Percentiles rank a stretch among this genome's conserved stretches.
These are phyloP conservation scores for Botryotinia convoluta DNA, from an alignment of 2,329 filamentous ascomycete species.

Conservation along the genomic window DNA sequence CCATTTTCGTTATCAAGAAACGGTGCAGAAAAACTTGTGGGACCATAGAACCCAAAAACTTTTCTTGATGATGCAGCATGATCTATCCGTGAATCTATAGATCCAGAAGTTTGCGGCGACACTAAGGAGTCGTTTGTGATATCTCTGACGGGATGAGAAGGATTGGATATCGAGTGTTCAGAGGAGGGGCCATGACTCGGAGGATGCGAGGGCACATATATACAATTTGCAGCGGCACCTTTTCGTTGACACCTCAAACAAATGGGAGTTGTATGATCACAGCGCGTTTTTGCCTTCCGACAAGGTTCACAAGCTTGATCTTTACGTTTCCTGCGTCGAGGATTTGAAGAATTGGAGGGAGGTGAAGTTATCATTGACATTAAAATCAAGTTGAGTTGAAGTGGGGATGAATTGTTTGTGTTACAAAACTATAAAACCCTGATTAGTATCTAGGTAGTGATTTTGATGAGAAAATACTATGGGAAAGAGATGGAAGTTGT, in stretches of 20 bases:
- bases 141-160: background rate
- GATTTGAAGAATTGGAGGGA: background rate
- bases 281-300: background rate
- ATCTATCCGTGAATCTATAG: background rate
- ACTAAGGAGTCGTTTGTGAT: background rate
- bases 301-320: slow-evolving; percentile 12
- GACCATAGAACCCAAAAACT: background rate
- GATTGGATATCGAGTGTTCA: background rate
- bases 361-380: background rate
- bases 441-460: background rate
- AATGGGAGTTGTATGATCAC: slow-evolving; percentile 5
- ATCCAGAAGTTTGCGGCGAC: background rate
- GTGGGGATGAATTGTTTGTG: background rate
- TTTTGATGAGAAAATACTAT: background rate
- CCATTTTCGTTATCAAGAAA: slow-evolving; percentile 1
- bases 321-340: slow-evolving; percentile 12
- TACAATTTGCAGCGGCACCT: background rate
- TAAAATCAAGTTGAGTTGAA: background rate
- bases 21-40: slow-evolving; percentile 1
- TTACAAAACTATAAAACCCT: background rate
- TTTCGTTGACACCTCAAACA: slow-evolving; percentile 12
- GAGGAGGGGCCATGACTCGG: background rate
- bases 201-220: background rate
- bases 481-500: background rate
- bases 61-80: background rate